Conservation (phyloP, 345 rosid genomes). For the Arabis hirsuta region DNA sequence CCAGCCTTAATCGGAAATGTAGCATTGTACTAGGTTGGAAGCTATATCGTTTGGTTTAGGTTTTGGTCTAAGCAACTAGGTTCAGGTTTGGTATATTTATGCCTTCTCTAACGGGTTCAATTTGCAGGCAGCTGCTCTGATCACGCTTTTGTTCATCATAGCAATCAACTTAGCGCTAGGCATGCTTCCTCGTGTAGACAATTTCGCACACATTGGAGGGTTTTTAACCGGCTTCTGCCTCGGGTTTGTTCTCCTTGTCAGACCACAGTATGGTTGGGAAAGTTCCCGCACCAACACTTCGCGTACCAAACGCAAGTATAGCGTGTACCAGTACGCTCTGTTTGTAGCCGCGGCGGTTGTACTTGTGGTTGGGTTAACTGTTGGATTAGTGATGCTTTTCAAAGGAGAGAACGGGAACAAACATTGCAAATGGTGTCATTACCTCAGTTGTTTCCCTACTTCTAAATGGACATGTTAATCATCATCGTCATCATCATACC, state of each 20-base stretch:
- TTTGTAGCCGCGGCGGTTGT: conserved; percentile 52
- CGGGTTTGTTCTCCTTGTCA: conserved; percentile 65
- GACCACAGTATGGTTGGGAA: conserved; percentile 85
- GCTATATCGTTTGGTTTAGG: background rate
- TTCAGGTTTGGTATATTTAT: background rate
- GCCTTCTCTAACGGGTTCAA: background rate
- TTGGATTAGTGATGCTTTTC: conserved; percentile 81
- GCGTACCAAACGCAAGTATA: conserved; percentile 66
- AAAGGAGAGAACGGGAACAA: conserved; percentile 81
- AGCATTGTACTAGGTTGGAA: background rate
- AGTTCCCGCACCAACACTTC: conserved; percentile 50
- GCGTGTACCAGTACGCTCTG: conserved; percentile 71
- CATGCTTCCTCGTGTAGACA: conserved; percentile 91
- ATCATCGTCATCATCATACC: background rate
- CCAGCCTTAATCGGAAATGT: background rate
- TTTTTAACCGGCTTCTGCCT: conserved; percentile 75
- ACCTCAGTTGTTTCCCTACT: conserved; percentile 87
- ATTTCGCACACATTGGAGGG: conserved; percentile 93
- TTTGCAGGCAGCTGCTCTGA: conserved; percentile 66
- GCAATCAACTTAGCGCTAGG: conserved; percentile 79
- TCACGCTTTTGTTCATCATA: conserved; percentile 67
- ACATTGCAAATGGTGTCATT: conserved; percentile 99
- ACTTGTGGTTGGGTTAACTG: conserved; percentile 67
- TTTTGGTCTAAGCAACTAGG: background rate
- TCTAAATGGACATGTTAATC: conserved; percentile 73